phyloP scores from a whole-genome alignment of 108 stramenopile genomes.

The Parietichytrium sp. region DNA sequence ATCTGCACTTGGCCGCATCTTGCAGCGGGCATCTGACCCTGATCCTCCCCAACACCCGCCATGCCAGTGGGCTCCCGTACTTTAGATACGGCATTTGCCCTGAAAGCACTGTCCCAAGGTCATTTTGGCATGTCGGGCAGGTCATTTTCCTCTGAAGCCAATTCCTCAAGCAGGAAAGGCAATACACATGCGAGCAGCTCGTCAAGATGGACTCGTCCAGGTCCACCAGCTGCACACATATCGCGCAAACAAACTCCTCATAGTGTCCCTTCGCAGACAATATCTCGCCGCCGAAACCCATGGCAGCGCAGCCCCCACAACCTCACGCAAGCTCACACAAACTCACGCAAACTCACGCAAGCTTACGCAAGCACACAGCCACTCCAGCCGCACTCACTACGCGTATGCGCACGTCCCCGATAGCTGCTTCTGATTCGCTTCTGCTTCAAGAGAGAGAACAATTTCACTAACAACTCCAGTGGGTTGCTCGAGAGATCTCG shows the following conservation, averaged over 20 bases:
- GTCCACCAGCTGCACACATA: constrained; percentile 32
- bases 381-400: too few relatives aligned
- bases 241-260: constrained; percentile 16
- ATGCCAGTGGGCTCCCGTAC: constrained; percentile 40
- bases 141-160: neutral
- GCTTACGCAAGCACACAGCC: too few relatives aligned
- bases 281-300: constrained; percentile 14
- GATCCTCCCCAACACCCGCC: constrained; percentile 2
- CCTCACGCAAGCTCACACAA: too few relatives aligned
- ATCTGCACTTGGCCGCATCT: constrained; percentile 45
- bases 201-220: neutral
- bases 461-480: too few relatives aligned
- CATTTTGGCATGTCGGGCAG: neutral
- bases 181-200: constrained; percentile 38
- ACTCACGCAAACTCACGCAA: too few relatives aligned
- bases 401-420: too few relatives aligned
- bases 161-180: neutral
- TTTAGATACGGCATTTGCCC: neutral
- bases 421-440: too few relatives aligned
- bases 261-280: constrained; percentile 8
- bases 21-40: constrained; percentile 34
- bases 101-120: neutral
- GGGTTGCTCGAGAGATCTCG: too few relatives aligned
- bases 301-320: too few relatives aligned
- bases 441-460: too few relatives aligned